Evolutionary conservation across 2,329 filamentous ascomycete species (phyloP), one percentile per base, ranked within the genome.

Genomic region (Penicillium corylophilum): DNA sequence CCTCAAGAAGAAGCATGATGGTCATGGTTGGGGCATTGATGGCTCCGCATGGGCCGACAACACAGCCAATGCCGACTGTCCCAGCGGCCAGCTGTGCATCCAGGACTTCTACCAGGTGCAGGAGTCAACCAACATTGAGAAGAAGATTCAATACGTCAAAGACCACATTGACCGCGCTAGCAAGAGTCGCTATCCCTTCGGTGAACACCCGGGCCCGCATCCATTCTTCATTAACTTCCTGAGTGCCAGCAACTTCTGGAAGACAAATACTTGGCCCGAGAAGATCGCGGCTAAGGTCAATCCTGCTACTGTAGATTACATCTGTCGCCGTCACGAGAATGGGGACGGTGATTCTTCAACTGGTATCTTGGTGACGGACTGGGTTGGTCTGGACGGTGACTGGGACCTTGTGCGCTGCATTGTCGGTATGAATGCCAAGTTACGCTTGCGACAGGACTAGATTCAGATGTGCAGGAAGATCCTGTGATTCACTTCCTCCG

Each of bases 81-180:
- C 82, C 8, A 85, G 85, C 63, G 90, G 89, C 3, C 78, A 85
- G 57, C 84, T 96, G 53, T 86, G 89, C 59, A 86, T 97, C 38
- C 94, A 97, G 75, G 94, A 97, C 75, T 96, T 93, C 72, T 97
- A 95, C 78, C 90, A 95, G 66, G 85, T 99, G 29, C 75, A 86
- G 41, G 84, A 90, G 71, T 84, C 82, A 20, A 77, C 83, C 53
- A 87, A 87, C 62, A 93, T 97, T 53, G 79, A 86, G 33, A 84
- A 86, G 72, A 99, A 97, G 79, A 87, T 95, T 53, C 73, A 79
- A 38, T 86, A 86, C 64, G 84, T 84, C 47, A 85, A 81, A 53
- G 85, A 86, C 22, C 91, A 96, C 62, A 83, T 96, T 42, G 85
- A 87, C 67, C 84, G 90, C 26, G 84, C 91, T 4, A 81, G 81